These are phyloP conservation scores for Chlamydomonas schloesseri DNA, from an alignment of 139 green algal genomes.

Conservation along the genomic window DNA sequence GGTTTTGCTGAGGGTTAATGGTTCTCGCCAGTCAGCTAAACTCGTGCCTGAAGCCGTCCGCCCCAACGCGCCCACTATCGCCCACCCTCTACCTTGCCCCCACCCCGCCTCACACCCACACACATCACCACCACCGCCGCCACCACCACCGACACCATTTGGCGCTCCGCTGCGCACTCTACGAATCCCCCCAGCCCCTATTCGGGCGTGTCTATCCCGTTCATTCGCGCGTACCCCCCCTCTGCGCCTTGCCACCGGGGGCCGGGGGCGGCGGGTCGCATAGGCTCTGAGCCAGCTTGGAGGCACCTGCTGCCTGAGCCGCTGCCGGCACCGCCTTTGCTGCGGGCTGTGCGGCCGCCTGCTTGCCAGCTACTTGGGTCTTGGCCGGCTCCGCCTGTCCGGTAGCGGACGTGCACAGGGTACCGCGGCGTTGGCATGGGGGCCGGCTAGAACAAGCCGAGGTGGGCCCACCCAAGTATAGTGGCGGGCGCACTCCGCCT, in stretches of 20 bases:
- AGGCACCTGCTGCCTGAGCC: constrained; percentile 80
- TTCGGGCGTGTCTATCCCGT: neutral
- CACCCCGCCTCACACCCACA: neutral
- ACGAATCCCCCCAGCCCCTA: neutral
- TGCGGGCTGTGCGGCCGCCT: neutral
- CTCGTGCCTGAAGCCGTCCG: too few relatives aligned
- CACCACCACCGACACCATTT: too few relatives aligned
- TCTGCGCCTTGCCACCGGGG: constrained; percentile 65
- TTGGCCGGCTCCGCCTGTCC: neutral
- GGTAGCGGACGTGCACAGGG: too few relatives aligned
- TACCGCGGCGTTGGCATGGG: neutral
- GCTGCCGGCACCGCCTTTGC: constrained; percentile 1
- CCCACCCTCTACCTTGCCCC: too few relatives aligned
- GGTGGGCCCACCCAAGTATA: too few relatives aligned
- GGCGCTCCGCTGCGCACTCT: too few relatives aligned
- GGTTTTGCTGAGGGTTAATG: too few relatives aligned
- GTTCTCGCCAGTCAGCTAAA: too few relatives aligned
- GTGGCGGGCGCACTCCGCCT: too few relatives aligned
- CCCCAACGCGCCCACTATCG: too few relatives aligned
- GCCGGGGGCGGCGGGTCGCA: constrained; percentile 66
- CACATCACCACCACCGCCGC: too few relatives aligned
- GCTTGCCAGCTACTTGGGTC: neutral
- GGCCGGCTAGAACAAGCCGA: too few relatives aligned
- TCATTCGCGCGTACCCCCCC: constrained; percentile 63
- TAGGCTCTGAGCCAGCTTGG: constrained; percentile 69